Percentiles rank a stretch among this genome's conserved stretches.
These are phyloP conservation scores for Erigeron philadelphicus DNA, from an alignment of 140 eudicot genomes.

Conservation along the genomic window DNA sequence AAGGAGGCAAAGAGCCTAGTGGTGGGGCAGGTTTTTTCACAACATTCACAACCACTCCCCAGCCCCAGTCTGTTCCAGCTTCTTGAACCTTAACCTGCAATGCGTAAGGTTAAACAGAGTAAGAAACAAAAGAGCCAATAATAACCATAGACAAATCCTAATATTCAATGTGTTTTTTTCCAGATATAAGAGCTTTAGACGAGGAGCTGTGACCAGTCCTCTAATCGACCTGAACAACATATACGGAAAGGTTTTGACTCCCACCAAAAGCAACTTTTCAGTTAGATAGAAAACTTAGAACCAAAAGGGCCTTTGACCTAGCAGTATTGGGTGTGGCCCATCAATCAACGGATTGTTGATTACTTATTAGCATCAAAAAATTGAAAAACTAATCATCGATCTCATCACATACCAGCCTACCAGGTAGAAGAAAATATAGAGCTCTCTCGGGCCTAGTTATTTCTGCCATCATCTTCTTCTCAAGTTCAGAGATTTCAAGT, in stretches of 20 bases:
- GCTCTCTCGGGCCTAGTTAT: slow-evolving; percentile 87
- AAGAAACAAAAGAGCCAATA: background rate
- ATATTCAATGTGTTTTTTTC: no score
- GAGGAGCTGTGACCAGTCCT: no score
- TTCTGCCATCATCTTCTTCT: slow-evolving; percentile 95
- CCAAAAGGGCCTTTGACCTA: no score
- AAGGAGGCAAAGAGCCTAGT: slow-evolving; percentile 52
- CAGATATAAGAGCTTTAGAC: no score
- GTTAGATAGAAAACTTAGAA: no score
- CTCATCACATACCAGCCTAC: slow-evolving; percentile 71
- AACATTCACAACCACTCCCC: slow-evolving; percentile 99
- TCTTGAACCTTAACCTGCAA: slow-evolving; percentile 81
- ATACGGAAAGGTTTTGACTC: no score
- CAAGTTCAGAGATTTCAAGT: slow-evolving; percentile 76
- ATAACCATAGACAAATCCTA: background rate
- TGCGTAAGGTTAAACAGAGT: background rate
- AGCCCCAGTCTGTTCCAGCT: slow-evolving; percentile 98
- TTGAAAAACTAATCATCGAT: background rate
- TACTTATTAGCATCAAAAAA: background rate
- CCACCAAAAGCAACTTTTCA: no score
- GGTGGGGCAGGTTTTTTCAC: slow-evolving; percentile 66
- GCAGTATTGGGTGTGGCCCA: no score
- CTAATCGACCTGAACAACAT: no score
- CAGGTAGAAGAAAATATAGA: slow-evolving; percentile 76
- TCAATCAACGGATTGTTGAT: background rate